Percentiles rank a stretch among this genome's conserved stretches.
These are phyloP conservation scores for Isochrysis galbana DNA, from an alignment of 78 protist species.

Conservation along the genomic window DNA sequence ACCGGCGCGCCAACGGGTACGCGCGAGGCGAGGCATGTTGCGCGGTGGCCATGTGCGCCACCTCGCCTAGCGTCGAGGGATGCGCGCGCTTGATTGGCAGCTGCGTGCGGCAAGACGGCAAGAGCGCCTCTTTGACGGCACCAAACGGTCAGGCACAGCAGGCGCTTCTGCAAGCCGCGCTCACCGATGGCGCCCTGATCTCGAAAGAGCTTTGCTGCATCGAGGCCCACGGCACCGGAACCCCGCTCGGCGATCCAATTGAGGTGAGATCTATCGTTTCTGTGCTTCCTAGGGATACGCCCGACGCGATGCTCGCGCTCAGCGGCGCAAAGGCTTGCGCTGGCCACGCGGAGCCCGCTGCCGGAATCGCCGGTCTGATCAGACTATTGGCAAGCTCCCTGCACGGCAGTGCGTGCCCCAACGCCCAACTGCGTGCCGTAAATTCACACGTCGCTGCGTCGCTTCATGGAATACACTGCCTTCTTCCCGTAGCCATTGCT, in stretches of 20 bases:
- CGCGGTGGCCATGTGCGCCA: background rate
- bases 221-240: conserved; percentile 40
- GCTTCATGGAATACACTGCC: no score
- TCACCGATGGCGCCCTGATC: background rate
- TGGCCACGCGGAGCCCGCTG: background rate
- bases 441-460: background rate
- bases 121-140: background rate
- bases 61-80: background rate
- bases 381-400: background rate
- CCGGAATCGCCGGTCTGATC: background rate
- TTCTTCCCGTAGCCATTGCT: no score
- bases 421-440: background rate
- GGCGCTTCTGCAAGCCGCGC: conserved; percentile 51
- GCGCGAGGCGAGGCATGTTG: conserved; percentile 77
- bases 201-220: conserved; percentile 42
- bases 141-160: background rate
- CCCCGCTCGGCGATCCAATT: conserved; percentile 68
- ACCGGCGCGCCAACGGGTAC: conserved; percentile 80
- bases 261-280: conserved; percentile 38
- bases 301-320: background rate
- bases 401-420: background rate
- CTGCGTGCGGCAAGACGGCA: conserved; percentile 3
- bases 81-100: background rate
- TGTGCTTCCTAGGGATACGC: conserved; percentile 29
- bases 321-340: background rate